phyloP scores from a whole-genome alignment of 2,329 filamentous ascomycete species.

The Aspergillus sojae region DNA sequence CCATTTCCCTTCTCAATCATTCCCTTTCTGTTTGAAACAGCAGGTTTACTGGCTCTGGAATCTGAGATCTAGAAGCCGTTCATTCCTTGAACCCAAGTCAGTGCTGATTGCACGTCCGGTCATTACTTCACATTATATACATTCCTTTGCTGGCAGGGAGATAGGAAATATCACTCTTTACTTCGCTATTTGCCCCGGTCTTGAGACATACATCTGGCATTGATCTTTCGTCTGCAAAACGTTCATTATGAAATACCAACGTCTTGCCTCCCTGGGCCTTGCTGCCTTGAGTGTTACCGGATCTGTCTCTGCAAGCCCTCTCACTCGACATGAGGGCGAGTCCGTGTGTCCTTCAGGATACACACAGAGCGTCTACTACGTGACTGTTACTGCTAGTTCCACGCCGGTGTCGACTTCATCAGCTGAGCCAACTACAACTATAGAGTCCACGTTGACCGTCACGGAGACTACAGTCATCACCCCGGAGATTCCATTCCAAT shows the following conservation, averaged over 20 bases:
- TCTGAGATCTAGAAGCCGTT: conserved; percentile 33
- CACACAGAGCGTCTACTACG: conserved; percentile 29
- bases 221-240: neutral
- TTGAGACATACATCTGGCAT: neutral
- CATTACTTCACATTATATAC: conserved; percentile 11
- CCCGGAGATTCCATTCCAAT: conserved; percentile 7
- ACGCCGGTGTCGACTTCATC: conserved; percentile 10
- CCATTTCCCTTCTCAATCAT: conserved; percentile 10
- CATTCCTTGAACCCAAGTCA: conserved; percentile 21
- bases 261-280: conserved; percentile 24
- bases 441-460: conserved; percentile 10
- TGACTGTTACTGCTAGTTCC: conserved; percentile 27
- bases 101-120: conserved; percentile 25
- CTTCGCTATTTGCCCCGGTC: neutral
- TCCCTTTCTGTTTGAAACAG: conserved; percentile 28
- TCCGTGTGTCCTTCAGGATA: conserved; percentile 31
- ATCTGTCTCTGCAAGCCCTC: conserved; percentile 28
- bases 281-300: conserved; percentile 28
- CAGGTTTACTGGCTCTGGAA: conserved; percentile 24
- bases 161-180: neutral
- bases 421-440: conserved; percentile 18
- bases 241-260: conserved; percentile 32
- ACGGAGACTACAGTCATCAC: conserved; percentile 11
- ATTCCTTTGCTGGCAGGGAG: neutral
- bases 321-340: conserved; percentile 18